Evolutionary conservation across 768 basidiomycete genomes (phyloP).

Genomic region (Boletellus sp.): DNA sequence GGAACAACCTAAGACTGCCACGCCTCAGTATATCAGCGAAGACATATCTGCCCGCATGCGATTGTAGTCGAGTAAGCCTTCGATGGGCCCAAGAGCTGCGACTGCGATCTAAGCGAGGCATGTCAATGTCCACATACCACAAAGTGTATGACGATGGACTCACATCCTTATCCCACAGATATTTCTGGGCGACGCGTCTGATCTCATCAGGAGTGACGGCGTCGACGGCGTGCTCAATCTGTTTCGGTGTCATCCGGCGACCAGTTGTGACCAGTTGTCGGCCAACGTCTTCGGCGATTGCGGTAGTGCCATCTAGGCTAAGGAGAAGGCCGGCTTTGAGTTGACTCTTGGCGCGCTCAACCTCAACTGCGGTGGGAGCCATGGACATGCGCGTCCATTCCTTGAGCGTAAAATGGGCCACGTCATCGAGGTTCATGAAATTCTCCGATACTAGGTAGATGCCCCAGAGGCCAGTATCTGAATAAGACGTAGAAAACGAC

Average conservation of each 20-base stretch:
- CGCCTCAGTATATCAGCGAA: slow-evolving; percentile 62
- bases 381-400: slow-evolving; percentile 97
- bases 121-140: slow-evolving; percentile 2
- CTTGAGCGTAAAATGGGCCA: slow-evolving; percentile 88
- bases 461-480: slow-evolving; percentile 98
- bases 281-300: slow-evolving; percentile 98
- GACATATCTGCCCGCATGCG: slow-evolving; percentile 83
- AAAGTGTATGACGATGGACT: slow-evolving; percentile 26
- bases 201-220: slow-evolving; percentile 86
- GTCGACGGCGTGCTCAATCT: slow-evolving; percentile 92
- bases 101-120: slow-evolving; percentile 60
- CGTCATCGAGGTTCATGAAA: slow-evolving; percentile 87
- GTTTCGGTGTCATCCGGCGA: slow-evolving; percentile 81
- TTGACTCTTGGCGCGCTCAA: slow-evolving; percentile 97
- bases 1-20: not conserved
- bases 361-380: slow-evolving; percentile 77
- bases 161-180: slow-evolving; percentile 96
- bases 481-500: slow-evolving; percentile 98
- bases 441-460: slow-evolving; percentile 97
- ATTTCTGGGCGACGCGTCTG: slow-evolving; percentile 91
- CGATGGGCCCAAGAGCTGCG: slow-evolving; percentile 85
- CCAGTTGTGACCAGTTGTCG: slow-evolving; percentile 95
- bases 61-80: slow-evolving; percentile 94
- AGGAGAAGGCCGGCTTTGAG: slow-evolving; percentile 93
- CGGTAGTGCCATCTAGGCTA: slow-evolving; percentile 91